These are phyloP conservation scores for Hirsutella thompsonii DNA, from an alignment of 2,329 filamentous ascomycete genomes.

Conservation along the genomic window DNA sequence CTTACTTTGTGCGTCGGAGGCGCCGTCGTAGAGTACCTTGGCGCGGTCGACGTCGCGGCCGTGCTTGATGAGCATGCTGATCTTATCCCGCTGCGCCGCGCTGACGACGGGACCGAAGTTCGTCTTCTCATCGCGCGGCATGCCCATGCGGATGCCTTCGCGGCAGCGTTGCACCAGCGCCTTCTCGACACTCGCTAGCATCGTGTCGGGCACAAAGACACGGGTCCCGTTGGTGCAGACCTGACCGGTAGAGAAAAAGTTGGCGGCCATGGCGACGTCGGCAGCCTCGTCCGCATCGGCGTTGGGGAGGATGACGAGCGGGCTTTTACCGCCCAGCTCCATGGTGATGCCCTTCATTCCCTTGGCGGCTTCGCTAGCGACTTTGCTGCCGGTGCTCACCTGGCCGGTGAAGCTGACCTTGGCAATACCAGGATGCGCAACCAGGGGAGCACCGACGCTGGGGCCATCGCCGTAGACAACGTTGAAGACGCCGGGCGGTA, in stretches of 20 bases:
- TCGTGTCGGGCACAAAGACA: slow-evolving; percentile 60
- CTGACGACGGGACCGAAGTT: slow-evolving; percentile 82
- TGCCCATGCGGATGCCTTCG: slow-evolving; percentile 63
- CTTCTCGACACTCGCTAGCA: slow-evolving; percentile 58
- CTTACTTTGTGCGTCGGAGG: slow-evolving; percentile 36
- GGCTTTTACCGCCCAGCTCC: slow-evolving; percentile 83
- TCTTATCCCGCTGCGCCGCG: slow-evolving; percentile 62
- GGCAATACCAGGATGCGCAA: slow-evolving; percentile 57
- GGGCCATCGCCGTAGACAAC: slow-evolving; percentile 71
- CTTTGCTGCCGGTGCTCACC: slow-evolving; percentile 70
- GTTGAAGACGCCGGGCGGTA: slow-evolving; percentile 77
- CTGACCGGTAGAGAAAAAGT: slow-evolving; percentile 84
- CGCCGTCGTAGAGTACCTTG: slow-evolving; percentile 59
- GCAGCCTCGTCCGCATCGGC: slow-evolving; percentile 69
- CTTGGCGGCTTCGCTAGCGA: slow-evolving; percentile 60
- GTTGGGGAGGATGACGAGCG: slow-evolving; percentile 68
- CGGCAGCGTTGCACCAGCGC: slow-evolving; percentile 36
- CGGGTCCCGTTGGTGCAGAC: slow-evolving; percentile 89
- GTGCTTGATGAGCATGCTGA: slow-evolving; percentile 61
- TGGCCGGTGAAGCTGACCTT: slow-evolving; percentile 89
- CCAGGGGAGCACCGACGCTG: slow-evolving; percentile 58
- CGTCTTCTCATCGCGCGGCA: slow-evolving; percentile 56
- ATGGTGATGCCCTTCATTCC: slow-evolving; percentile 87
- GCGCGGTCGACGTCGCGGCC: slow-evolving; percentile 64
- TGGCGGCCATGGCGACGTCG: slow-evolving; percentile 84